These are phyloP conservation scores for Scutellaria barbata DNA, from an alignment of 257 asterid species.

Conservation along the genomic window DNA sequence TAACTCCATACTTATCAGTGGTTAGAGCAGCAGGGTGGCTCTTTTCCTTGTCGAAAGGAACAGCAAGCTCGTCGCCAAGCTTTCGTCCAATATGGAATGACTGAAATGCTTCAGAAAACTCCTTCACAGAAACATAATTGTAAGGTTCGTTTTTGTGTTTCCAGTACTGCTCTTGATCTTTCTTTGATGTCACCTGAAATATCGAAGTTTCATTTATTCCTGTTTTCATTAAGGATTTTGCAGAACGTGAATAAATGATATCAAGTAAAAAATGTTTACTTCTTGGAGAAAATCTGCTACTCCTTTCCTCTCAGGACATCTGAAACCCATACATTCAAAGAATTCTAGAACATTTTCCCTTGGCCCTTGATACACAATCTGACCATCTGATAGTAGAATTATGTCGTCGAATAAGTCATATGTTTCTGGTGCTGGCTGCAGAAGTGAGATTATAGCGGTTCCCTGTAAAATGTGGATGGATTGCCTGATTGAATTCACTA, in stretches of 20 bases:
- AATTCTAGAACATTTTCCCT: constrained; percentile 73
- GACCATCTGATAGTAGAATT: constrained; percentile 78
- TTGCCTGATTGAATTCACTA: constrained; percentile 76
- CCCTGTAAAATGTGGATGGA: constrained; percentile 81
- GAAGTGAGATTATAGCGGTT: constrained; percentile 80
- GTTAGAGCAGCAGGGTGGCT: constrained; percentile 78
- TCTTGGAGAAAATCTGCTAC: constrained; percentile 93
- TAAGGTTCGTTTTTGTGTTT: constrained; percentile 59
- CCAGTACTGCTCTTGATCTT: constrained; percentile 93
- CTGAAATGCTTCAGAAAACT: constrained; percentile 76
- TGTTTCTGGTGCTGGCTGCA: constrained; percentile 94
- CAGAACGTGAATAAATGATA: neutral
- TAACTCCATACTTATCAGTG: constrained; percentile 61
- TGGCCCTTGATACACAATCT: constrained; percentile 87
- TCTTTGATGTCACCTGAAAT: constrained; percentile 75
- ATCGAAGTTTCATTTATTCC: constrained; percentile 8
- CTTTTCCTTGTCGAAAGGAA: constrained; percentile 68
- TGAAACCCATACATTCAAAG: constrained; percentile 77
- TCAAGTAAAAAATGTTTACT: constrained; percentile 44
- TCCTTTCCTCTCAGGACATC: constrained; percentile 90
- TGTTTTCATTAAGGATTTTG: neutral
- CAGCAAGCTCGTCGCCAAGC: constrained; percentile 68
- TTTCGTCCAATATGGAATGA: constrained; percentile 68
- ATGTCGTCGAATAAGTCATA: constrained; percentile 82
- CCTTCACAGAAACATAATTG: constrained; percentile 54